Conservation (phyloP, 2,329 filamentous ascomycete species). For the Xylaria sp. region DNA sequence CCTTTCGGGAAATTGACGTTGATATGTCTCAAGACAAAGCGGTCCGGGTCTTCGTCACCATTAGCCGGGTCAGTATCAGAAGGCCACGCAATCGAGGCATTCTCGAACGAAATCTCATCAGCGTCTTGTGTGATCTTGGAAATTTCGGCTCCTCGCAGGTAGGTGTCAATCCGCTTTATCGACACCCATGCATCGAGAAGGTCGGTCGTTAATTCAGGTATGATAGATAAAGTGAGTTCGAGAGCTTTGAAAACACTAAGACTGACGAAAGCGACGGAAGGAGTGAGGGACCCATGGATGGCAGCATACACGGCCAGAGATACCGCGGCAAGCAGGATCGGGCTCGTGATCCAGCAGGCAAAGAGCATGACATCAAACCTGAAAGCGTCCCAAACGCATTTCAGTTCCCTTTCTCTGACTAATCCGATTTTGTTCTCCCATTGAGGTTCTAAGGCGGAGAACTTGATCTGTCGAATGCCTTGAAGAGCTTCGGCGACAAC, state of each 20-base stretch:
- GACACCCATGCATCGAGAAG: conserved; percentile 80
- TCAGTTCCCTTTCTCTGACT: conserved; percentile 74
- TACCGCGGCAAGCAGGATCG: conserved; percentile 77
- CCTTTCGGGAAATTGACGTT: conserved; percentile 74
- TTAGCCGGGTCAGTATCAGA: conserved; percentile 62
- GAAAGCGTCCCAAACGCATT: conserved; percentile 74
- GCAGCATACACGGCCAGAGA: conserved; percentile 76
- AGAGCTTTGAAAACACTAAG: conserved; percentile 80
- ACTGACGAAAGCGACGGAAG: conserved; percentile 82
- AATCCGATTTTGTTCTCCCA: conserved; percentile 78
- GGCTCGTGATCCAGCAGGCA: conserved; percentile 77
- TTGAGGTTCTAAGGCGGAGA: conserved; percentile 78
- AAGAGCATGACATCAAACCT: conserved; percentile 70
- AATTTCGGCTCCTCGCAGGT: conserved; percentile 75
- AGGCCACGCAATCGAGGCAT: conserved; percentile 80
- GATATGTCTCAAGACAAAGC: conserved; percentile 74
- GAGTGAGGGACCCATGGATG: conserved; percentile 70
- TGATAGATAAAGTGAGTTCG: conserved; percentile 74
- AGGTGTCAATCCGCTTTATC: conserved; percentile 75
- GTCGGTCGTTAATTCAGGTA: conserved; percentile 79
- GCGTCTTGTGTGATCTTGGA: conserved; percentile 64
- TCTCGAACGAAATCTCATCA: conserved; percentile 71
- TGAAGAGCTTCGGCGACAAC: conserved; percentile 81
- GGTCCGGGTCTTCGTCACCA: conserved; percentile 62
- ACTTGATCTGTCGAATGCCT: conserved; percentile 87